Base-by-base conservation (phyloP, 306 rosid genomes). In the Crataegus laevigata region DNA sequence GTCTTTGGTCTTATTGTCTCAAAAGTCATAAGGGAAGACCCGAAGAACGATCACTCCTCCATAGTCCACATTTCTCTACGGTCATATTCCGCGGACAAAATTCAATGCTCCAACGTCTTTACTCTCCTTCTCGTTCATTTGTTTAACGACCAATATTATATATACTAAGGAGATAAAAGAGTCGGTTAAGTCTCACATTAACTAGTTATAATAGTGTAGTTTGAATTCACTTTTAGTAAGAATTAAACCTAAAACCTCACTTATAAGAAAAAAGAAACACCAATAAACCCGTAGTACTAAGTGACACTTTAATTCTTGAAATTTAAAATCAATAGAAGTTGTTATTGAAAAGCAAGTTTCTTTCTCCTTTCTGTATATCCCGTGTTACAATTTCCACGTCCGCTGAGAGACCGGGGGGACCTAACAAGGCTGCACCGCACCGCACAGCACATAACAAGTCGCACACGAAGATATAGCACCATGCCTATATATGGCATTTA, bases 161-260 rank as follows among this genome's bases (percentile, higher is more conserved):
- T n/a, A n/a, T n/a, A n/a, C n/a, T n/a, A n/a, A n/a, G n/a, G n/a
- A n/a, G n/a, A n/a, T n/a, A n/a, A n/a, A n/a, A n/a, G n/a, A n/a
- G n/a, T n/a, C n/a, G n/a, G 2, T 1, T 0, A 36, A 36, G 0
- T 7, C 2, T 36, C 10, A 36, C 0, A 1, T 2, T 1, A 0
- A 0, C 0, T 36, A 36, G 2, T 2, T 36, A 36, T 36, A 36
- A 7, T 36, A 36, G 7, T 36, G 0, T 36, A 1, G 7, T 36
- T 36, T 0, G 7, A 36, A 36, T 36, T 36, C 2, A 1, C 1
- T 0, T 36, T 36, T 36, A 0, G 0, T 0, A 0, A 36, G 0
- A 36, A 36, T 36, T 0, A 0, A 36, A 36, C 2, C 0, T 36
- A 36, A 36, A 0, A 36, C 10, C 40, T 7, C 2, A 36, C 0